Conservation (phyloP, 495 filamentous ascomycete species). For the Tuber aestivum region DNA sequence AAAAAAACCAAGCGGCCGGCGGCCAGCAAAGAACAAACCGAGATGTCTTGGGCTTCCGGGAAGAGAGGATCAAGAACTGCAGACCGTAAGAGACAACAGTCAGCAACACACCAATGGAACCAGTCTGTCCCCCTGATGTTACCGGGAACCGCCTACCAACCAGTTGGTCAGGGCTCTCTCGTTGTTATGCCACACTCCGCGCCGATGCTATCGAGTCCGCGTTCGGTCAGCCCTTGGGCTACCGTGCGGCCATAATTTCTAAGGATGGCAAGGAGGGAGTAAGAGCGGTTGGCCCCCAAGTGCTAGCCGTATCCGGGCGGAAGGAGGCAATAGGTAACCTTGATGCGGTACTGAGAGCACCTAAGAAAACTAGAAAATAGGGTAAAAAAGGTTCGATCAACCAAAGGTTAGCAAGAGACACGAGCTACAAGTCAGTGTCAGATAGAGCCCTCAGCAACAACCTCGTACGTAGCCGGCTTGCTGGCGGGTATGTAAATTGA, state of each 20-base stretch:
- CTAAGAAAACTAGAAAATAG: background rate
- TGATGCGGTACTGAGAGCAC: background rate
- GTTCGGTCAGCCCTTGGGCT: background rate
- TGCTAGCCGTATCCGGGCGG: background rate
- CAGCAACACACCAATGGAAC: conserved; percentile 25
- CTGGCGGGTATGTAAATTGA: conserved; percentile 22
- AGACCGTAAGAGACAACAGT: conserved; percentile 20
- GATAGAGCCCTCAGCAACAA: conserved; percentile 28
- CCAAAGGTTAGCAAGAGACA: conserved; percentile 17
- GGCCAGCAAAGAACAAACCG: conserved; percentile 19
- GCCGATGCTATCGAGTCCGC: background rate
- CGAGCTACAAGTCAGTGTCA: conserved; percentile 30
- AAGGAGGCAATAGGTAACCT: background rate
- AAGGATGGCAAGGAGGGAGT: background rate
- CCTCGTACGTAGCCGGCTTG: conserved; percentile 25
- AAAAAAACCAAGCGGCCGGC: conserved; percentile 10
- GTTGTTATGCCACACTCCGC: background rate
- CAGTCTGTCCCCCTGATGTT: conserved; percentile 17
- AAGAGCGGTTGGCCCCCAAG: background rate
- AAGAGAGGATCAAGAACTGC: conserved; percentile 14
- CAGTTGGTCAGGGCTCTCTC: conserved; percentile 18
- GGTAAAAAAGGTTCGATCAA: conserved; percentile 13
- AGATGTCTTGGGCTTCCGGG: conserved; percentile 23
- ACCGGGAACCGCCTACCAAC: background rate
- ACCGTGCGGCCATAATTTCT: background rate